Base-by-base conservation (phyloP, 2,329 filamentous ascomycete genomes). In the Hymenoscyphus infarciens region DNA sequence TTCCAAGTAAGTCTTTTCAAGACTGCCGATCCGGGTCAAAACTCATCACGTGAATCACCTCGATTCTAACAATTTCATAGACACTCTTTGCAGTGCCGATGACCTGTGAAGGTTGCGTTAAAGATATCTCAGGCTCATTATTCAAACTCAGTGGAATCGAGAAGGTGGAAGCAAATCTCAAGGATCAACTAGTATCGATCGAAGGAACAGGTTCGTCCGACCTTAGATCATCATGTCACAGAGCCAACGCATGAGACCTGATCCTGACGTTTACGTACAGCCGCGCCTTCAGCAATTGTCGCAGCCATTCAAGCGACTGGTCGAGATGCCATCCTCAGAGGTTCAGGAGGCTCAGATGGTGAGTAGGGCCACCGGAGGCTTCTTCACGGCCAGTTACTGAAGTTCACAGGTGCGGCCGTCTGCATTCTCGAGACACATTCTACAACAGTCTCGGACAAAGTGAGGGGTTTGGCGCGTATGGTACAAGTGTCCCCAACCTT, bases 51-150 rank as follows among this genome's bases (percentile, higher is more conserved):
- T 73, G 66, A 45, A 42, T 10, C 25, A 58, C 38, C 19, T 49
- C 22, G 56, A 25, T 49, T 49, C 59, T 65, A 60, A 69, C 63
- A 45, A n/a, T 38, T 56, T 19, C 39, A 19, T 53, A 98, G 89
- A 96, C 94, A 65, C 89, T 94, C 68, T 98, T 98, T 77, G 92
- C 94, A 67, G 95, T 98, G 70, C 93, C 92, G 61, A 88, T 98
- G 81, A 92, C 88, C 78, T 98, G 95, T 80, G 89, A 96, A 71
- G 82, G 84, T 73, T 98, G 95, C 80, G 86, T 97, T 76, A 89
- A 93, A 76, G 88, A 92, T 72, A 87, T 99, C 75, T 92, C 92
- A 72, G 84, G 85, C 67, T 87, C 91, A 56, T 80, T 98, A 58
- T 84, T 89, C 76, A 87, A 89, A 73, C 79, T 98, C 53, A 82